These are phyloP conservation scores for Suhomyces taliae DNA, from an alignment of 1,139 yeast genomes.

Conservation along the genomic window DNA sequence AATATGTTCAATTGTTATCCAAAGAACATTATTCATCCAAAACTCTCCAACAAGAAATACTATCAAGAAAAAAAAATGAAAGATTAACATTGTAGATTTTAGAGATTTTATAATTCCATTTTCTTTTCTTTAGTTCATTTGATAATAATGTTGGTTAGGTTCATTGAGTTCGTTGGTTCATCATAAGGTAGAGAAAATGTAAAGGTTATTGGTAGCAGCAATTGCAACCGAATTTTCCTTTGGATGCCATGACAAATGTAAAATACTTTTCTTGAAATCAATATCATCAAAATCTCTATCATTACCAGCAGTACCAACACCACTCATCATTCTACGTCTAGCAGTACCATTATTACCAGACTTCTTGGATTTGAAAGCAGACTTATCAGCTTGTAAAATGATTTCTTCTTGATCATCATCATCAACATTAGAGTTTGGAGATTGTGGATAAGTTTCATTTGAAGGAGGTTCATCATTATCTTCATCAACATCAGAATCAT, in stretches of 20 bases:
- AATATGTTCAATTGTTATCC: neutral
- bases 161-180: neutral
- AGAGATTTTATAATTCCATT: too few species aligned
- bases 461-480: constrained; percentile 30
- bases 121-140: too few species aligned
- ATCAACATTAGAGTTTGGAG: constrained; percentile 40
- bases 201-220: constrained; percentile 95
- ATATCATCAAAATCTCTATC: constrained; percentile 72
- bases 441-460: constrained; percentile 30
- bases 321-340: constrained; percentile 50
- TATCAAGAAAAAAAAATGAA: neutral
- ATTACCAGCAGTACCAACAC: constrained; percentile 34
- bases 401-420: constrained; percentile 71
- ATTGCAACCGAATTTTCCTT: constrained; percentile 94
- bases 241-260: constrained; percentile 99
- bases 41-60: too few species aligned
- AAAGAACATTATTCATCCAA: too few species aligned
- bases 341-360: constrained; percentile 30
- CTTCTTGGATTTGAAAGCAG: constrained; percentile 87
- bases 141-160: too few species aligned
- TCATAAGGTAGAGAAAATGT: constrained; percentile 70
- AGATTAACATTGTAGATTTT: neutral
- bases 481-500: constrained; percentile 45
- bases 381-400: constrained; percentile 94
- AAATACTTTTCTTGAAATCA: constrained; percentile 91